Evolutionary conservation across 108 stramenopile genomes (phyloP).

Genomic region (Cylindrotheca fusiformis): DNA sequence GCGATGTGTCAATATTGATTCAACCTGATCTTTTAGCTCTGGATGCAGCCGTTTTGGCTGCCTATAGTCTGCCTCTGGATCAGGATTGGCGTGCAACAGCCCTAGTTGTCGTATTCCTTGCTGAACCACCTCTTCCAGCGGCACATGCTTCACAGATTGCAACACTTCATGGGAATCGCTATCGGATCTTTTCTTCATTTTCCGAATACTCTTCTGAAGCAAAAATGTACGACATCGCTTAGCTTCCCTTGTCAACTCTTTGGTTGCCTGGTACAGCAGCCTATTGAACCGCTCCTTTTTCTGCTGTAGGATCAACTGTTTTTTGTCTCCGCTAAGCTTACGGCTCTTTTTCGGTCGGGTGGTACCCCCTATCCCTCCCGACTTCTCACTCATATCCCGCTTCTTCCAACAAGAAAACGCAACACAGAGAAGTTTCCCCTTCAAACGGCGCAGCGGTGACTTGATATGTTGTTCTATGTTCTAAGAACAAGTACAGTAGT

Average conservation of each 20-base stretch:
- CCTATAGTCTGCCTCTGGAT: slow-evolving; percentile 4
- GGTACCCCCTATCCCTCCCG: too few species aligned
- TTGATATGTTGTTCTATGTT: too few species aligned
- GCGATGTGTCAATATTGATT: slow-evolving; percentile 60
- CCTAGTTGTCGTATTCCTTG: slow-evolving; percentile 56
- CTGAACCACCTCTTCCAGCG: slow-evolving; percentile 43
- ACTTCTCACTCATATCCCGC: too few species aligned
- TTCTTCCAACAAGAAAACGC: too few species aligned
- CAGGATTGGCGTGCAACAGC: slow-evolving; percentile 43
- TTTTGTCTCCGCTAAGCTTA: not conserved
- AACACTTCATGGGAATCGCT: slow-evolving; percentile 13
- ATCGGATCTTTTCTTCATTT: slow-evolving; percentile 25
- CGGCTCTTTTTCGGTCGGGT: not conserved
- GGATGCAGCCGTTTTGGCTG: not conserved
- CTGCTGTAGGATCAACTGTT: not conserved
- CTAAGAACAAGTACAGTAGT: too few species aligned
- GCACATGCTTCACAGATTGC: slow-evolving; percentile 33
- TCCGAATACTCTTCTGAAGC: slow-evolving; percentile 59
- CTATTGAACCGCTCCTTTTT: slow-evolving; percentile 53
- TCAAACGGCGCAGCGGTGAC: too few species aligned
- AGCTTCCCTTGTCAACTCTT: slow-evolving; percentile 54
- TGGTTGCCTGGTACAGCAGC: slow-evolving; percentile 41
- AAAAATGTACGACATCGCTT: slow-evolving; percentile 64
- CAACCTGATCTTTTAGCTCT: slow-evolving; percentile 37
- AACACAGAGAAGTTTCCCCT: too few species aligned